Evolutionary conservation across 2,329 filamentous ascomycete species (phyloP), one percentile per base, ranked within the genome.

Genomic region (Sphaceloma murrayae): DNA sequence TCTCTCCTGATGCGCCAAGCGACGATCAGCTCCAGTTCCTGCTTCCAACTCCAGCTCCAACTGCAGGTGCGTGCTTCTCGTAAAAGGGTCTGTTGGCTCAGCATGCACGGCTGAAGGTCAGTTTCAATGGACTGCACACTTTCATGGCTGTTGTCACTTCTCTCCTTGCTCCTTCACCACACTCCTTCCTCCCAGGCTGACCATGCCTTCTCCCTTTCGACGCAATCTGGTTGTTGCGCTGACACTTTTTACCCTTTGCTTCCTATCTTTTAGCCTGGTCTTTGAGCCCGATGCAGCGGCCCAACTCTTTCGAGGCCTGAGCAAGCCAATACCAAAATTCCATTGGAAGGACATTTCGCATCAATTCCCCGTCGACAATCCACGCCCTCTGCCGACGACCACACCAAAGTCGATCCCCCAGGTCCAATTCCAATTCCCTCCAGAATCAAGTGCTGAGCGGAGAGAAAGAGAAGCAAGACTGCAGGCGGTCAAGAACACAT

Each of bases 361-460:
- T 29, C 51, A 51, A 17, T 94, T 84, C 62, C 88, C 91, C 1
- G 65, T 95, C 2, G 74, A 78, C 48, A 77, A 80, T 14, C 66
- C 91, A 47, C 87, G 86, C 48, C 67, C 69, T 26, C 69, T 95
- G 30, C 89, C 89, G 1, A 80, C 77, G 2, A 84, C 79, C 34
- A 69, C 72, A 14, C 72, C 84, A 3, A 78, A 76, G 55, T 52
- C 69, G 2, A 80, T 95, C 16, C 85, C 86, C 2, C 75, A 70
- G 55, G 79, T 95, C 38, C 89, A 96, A 61, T 72, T 77, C 58
- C 63, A 67, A 1, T 93, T 94, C 58, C 66, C 63, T 14, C 58
- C 67, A 40, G 87, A 94, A 61, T 69, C 75, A 1, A 63, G 70
- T 5, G 63, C 67, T 4, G 73, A 71, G 29, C 80, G 76, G 54